Evolutionary conservation across 345 rosid genomes (phyloP), one percentile per base, ranked within the genome.

Genomic region (Turritis glabra): DNA sequence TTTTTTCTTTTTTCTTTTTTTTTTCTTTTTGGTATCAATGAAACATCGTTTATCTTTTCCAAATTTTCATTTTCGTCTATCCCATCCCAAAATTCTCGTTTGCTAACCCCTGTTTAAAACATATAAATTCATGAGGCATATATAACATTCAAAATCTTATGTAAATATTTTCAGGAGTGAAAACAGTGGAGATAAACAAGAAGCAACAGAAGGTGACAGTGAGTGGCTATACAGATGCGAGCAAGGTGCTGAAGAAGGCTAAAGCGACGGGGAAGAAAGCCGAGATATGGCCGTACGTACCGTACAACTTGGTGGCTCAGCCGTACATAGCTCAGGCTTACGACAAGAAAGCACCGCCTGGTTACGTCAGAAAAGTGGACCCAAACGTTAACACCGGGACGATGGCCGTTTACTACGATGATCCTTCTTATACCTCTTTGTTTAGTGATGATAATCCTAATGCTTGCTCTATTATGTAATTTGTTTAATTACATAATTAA

Each of bases 311-410:
- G 68, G 98, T 95, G 87, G 90, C 97, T 37, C 96, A 89, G 37
- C 97, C 99, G 3, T 95, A 88, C 74, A 67, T 81, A 25, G 84
- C 84, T 54, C 81, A 82, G 41, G 86, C 93, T 67, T 92, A 95
- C 66, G 97, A 95, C 91, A 95, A 95, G 89, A 91, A 80, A 65
- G 99, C 99, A 6, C 99, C 99, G 17, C 90, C 98, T 47, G 98
- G 99, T 48, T 83, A 83, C 67, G 99, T 95, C 29, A 86, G 98
- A 84, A 95, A 64, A 12, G 80, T 89, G 0, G 99, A 95, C 8
- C 78, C 72, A 76, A 71, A 72, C 8, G 74, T 76, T 23, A 58
- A 67, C 17, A 80, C 65, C 7, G 89, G 72, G 14, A 68, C 84
- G 3, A 82, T 84, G 27, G 64, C 85, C 19, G 79, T 71, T 68